Conservation (phyloP, 352 stramenopile genomes). For the Pythium monospermum region DNA sequence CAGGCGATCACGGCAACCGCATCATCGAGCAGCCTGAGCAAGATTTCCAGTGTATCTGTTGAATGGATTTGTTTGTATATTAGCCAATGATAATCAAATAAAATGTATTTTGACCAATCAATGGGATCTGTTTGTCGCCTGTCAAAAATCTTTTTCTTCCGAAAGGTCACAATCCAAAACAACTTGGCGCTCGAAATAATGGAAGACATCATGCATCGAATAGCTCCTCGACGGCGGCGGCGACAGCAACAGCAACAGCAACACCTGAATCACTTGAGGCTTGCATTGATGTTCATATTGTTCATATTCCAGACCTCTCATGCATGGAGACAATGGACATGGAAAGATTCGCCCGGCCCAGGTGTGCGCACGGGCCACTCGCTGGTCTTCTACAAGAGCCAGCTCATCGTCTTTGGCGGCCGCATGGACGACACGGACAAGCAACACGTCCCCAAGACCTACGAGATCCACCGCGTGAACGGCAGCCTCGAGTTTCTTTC, state of each 20-base stretch:
- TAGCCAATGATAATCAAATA: too few species aligned
- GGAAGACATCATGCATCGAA: too few species aligned
- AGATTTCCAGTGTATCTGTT: too few species aligned
- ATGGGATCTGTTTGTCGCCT: too few species aligned
- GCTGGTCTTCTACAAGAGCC: slow-evolving; percentile 76
- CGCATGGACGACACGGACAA: slow-evolving; percentile 86
- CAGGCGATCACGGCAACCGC: too few species aligned
- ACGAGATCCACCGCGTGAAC: slow-evolving; percentile 78
- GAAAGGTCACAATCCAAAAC: too few species aligned
- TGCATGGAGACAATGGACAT: slow-evolving; percentile 87
- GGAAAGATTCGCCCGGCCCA: slow-evolving; percentile 47
- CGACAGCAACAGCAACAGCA: background rate
- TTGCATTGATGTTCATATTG: slow-evolving; percentile 4
- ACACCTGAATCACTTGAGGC: background rate
- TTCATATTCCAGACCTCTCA: background rate
- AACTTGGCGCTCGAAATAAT: too few species aligned
- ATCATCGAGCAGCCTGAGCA: too few species aligned
- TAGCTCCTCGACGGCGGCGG: too few species aligned
- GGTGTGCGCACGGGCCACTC: slow-evolving; percentile 81
- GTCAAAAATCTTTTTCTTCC: too few species aligned
- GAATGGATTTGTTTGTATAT: too few species aligned
- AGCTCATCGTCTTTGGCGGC: slow-evolving; percentile 91
- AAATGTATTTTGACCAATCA: too few species aligned
- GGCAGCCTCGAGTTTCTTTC: slow-evolving; percentile 82
- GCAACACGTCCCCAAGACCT: slow-evolving; percentile 89